phyloP scores from a whole-genome alignment of 1,284 basidiomycete genomes.

The Omphalotus olearius region DNA sequence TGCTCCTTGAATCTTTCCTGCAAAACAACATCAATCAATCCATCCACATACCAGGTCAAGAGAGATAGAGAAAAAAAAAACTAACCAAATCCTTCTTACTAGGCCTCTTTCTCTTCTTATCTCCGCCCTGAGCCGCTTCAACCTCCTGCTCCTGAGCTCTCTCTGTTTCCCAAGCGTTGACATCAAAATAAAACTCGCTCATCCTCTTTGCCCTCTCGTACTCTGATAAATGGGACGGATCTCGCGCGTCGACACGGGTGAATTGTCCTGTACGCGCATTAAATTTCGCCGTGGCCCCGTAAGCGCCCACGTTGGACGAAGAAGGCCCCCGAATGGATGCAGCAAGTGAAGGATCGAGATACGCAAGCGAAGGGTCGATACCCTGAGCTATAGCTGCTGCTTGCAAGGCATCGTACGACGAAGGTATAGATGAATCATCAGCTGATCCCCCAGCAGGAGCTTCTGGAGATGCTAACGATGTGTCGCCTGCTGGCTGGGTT shows the following conservation, averaged over 20 bases:
- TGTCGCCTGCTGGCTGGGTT: slow-evolving; percentile 20
- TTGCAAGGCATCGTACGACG: slow-evolving; percentile 43
- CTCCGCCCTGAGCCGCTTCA: slow-evolving; percentile 49
- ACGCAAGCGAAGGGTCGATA: slow-evolving; percentile 81
- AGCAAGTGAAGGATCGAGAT: slow-evolving; percentile 73
- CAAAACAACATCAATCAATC: slow-evolving; percentile 5
- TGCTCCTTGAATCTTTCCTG: slow-evolving; percentile 88
- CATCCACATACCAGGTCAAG: slow-evolving; percentile 11
- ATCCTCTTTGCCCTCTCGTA: slow-evolving; percentile 82
- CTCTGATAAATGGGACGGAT: slow-evolving; percentile 77
- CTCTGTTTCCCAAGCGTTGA: slow-evolving; percentile 76
- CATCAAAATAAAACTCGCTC: slow-evolving; percentile 88
- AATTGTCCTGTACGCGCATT: slow-evolving; percentile 84
- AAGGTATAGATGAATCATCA: slow-evolving; percentile 2
- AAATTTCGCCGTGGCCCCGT: slow-evolving; percentile 59
- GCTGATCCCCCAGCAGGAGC: slow-evolving; percentile 15
- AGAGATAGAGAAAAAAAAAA: slow-evolving; percentile 18
- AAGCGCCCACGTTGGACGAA: slow-evolving; percentile 16
- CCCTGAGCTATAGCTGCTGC: slow-evolving; percentile 68
- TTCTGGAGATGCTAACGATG: slow-evolving; percentile 8
- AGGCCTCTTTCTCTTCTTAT: slow-evolving; percentile 71
- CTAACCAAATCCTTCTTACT: slow-evolving; percentile 86
- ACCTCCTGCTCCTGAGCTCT: slow-evolving; percentile 52
- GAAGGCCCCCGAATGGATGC: slow-evolving; percentile 36
- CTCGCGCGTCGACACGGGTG: slow-evolving; percentile 57